Conservation (phyloP, 139 green algal genomes). For the Haematococcus lacustris region DNA sequence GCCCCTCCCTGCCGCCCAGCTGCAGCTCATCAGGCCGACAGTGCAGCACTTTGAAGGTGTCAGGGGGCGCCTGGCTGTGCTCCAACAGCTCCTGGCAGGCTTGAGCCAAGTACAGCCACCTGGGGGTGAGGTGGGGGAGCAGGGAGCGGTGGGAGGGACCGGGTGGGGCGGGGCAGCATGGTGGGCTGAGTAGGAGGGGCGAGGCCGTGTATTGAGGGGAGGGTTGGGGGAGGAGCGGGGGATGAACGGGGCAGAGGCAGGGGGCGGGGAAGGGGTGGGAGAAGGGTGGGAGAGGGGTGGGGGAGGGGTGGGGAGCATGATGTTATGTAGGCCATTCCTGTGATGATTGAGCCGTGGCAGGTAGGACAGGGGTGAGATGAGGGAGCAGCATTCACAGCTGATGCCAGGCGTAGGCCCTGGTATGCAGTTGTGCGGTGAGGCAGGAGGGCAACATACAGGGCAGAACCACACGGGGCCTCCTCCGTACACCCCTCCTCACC, state of each 20-base stretch:
- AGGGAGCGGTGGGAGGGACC: not conserved
- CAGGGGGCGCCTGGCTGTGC: not conserved
- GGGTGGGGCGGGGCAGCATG: not conserved
- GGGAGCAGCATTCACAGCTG: too few relatives aligned
- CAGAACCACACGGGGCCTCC: too few relatives aligned
- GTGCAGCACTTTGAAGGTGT: slow-evolving; percentile 49
- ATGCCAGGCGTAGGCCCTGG: too few relatives aligned
- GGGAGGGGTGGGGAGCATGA: too few relatives aligned
- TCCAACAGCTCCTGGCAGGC: slow-evolving; percentile 51
- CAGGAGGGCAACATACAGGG: too few relatives aligned
- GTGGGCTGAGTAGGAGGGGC: not conserved
- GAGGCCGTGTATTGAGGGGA: not conserved
- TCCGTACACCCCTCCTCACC: too few relatives aligned
- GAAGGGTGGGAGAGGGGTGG: not conserved
- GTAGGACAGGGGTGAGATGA: too few relatives aligned
- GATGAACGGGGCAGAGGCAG: not conserved
- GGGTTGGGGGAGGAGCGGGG: not conserved
- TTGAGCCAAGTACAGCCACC: slow-evolving; percentile 73
- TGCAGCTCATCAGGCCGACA: slow-evolving; percentile 62
- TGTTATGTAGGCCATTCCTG: too few relatives aligned
- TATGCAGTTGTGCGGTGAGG: too few relatives aligned
- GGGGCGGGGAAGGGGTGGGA: not conserved
- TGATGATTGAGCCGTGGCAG: too few relatives aligned
- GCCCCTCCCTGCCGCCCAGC: not conserved
- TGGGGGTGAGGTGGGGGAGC: slow-evolving; percentile 1